Conservation (phyloP, 805 yeast species). For the Saccharomycopsis sp. region DNA sequence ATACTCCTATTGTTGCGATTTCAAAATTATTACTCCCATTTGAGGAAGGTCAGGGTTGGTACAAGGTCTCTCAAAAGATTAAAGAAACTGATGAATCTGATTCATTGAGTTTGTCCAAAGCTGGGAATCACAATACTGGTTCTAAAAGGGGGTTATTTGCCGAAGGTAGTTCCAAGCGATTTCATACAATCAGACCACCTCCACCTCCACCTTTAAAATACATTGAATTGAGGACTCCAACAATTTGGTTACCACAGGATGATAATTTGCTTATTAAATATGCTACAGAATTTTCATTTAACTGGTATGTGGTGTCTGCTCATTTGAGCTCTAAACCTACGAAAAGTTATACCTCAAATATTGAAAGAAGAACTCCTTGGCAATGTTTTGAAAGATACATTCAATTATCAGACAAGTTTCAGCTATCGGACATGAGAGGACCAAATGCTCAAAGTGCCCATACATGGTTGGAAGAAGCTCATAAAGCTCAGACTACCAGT, state of each 20-base stretch:
- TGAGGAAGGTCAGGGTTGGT: constrained; percentile 60
- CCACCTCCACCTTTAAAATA: constrained; percentile 81
- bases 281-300: constrained; percentile 76
- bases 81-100: constrained; percentile 31
- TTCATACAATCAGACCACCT: constrained; percentile 61
- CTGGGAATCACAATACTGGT: constrained; percentile 27
- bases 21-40: constrained; percentile 59
- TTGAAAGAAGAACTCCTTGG: constrained; percentile 97
- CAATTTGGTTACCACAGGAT: constrained; percentile 95
- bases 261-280: constrained; percentile 73
- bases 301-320: constrained; percentile 89
- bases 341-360: constrained; percentile 71
- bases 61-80: constrained; percentile 46
- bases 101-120: not conserved
- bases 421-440: constrained; percentile 82
- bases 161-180: constrained; percentile 3
- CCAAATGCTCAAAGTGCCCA: constrained; percentile 76
- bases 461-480: constrained; percentile 88
- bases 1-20: constrained; percentile 43
- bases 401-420: constrained; percentile 81
- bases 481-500: constrained; percentile 79
- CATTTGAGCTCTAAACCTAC: constrained; percentile 64
- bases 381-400: constrained; percentile 96
- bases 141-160: constrained; percentile 51
- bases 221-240: constrained; percentile 78